A percentile compares a stretch with the other conserved stretches of the same genome.
Evolutionary conservation across 2,329 filamentous ascomycete genomes (phyloP).

Genomic region (Fusarium subglutinans): DNA sequence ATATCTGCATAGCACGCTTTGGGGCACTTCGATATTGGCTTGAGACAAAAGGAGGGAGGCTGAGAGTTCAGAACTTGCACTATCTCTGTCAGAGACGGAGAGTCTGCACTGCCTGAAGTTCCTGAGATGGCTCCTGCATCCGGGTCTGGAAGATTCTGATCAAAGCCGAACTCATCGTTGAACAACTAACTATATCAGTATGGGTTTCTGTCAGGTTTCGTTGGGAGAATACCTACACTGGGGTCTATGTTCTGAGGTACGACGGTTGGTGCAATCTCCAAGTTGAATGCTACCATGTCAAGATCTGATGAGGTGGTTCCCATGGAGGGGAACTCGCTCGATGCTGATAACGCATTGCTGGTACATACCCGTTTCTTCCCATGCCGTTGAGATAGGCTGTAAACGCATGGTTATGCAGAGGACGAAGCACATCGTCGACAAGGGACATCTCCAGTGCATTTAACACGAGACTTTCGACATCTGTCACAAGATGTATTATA

Average conservation of each 20-base stretch:
- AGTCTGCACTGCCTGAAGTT: background rate
- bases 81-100: background rate
- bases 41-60: background rate
- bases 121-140: background rate
- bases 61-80: background rate
- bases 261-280: background rate
- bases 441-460: conserved; percentile 1
- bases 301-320: background rate
- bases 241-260: background rate
- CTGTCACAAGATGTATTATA: conserved; percentile 14
- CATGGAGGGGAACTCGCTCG: rapidly evolving
- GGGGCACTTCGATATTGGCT: background rate
- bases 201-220: background rate
- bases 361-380: conserved; percentile 1
- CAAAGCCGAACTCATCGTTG: background rate
- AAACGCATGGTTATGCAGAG: background rate
- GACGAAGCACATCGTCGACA: background rate
- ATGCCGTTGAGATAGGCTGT: conserved; percentile 1
- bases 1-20: background rate
- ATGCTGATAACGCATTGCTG: background rate
- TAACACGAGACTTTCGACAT: conserved; percentile 11
- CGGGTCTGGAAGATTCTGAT: background rate
- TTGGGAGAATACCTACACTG: background rate
- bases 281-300: background rate
- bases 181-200: background rate